Evolutionary conservation across 768 basidiomycete genomes (phyloP).

Genomic region (Naganishia randhawae): DNA sequence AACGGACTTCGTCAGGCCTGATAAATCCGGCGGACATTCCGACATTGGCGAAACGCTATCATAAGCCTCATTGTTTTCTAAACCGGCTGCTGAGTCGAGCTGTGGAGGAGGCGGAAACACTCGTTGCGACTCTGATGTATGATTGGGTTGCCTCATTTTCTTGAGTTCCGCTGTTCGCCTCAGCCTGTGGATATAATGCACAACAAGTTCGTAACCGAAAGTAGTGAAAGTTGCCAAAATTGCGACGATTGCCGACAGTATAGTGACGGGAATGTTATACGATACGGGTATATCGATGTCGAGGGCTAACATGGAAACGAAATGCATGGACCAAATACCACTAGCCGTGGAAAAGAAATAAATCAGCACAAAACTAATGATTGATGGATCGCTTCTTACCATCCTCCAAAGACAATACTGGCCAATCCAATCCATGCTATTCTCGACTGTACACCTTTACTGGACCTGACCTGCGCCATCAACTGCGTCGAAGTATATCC

Average conservation of each 20-base stretch:
- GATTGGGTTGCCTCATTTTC: not conserved
- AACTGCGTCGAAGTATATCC: slow-evolving; percentile 27
- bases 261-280: slow-evolving; percentile 14
- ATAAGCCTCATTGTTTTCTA: not conserved
- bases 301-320: slow-evolving; percentile 23
- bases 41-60: slow-evolving; percentile 18
- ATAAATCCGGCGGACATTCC: not conserved
- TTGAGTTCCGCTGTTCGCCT: slow-evolving; percentile 5
- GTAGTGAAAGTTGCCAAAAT: slow-evolving; percentile 20
- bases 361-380: not conserved
- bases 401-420: slow-evolving; percentile 24
- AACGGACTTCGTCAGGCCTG: not conserved
- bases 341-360: not conserved
- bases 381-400: slow-evolving; percentile 2
- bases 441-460: slow-evolving; percentile 11
- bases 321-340: slow-evolving; percentile 23
- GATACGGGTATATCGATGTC: slow-evolving; percentile 15
- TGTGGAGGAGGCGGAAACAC: not conserved
- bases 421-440: slow-evolving; percentile 23
- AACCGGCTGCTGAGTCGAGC: slow-evolving; percentile 6
- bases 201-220: slow-evolving; percentile 24
- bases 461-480: slow-evolving; percentile 24
- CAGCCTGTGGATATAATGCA: slow-evolving; percentile 7
- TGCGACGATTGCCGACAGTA: slow-evolving; percentile 22
- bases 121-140: not conserved